Base-by-base conservation (phyloP, 2,329 filamentous ascomycete genomes). In the Aspergillus pseudoterreus region DNA sequence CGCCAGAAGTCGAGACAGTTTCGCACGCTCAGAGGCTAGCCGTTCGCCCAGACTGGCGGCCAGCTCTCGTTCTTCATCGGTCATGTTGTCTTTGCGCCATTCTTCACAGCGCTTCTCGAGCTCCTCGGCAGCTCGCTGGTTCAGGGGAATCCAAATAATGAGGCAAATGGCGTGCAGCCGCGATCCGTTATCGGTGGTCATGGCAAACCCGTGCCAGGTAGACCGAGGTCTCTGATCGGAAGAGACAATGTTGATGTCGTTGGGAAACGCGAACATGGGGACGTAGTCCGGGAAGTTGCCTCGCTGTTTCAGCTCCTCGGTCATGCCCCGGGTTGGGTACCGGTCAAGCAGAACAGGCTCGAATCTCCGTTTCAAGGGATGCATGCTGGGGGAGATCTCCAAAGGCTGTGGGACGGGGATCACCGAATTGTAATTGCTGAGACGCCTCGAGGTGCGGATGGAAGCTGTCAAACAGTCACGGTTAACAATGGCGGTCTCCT, bases 181-280 rank as follows among this genome's bases (percentile, higher is more conserved):
- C 50, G 90, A 88, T 63, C 90, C 92, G 67, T 97, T 92, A 50
- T 89, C 88, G 19, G 87, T 88, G 2, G 94, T 99, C 94, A 99
- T 97, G 56, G 90, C 92, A 67, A 99, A 99, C 45, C 94, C 94
- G 72, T 99, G 94, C 94, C 94, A 99, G 21, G 92, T 96, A n/a
- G 94, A 92, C 55, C 91, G 82, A 1, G 94, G 94, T 55, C 92
- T 82, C 68, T 96, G 90, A 65, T 99, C 94, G 1, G 92, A 92
- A 1, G 94, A 96, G 9, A 97, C 90, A 47, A 99, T 94, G 57
- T 91, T 91, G 62, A 99, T 94, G 70, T 99, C 94, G 71, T 97
- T 96, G 43, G 94, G 94, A 64, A 97, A 99, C 49, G 94, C 92
- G 71, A 99, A 99, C 94, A 99, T 97, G 51, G 94, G 94, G 15